Percentiles rank a stretch among this genome's conserved stretches.
These are phyloP conservation scores for Pythium utonaiense DNA, from an alignment of 352 stramenopile genomes.

Conservation along the genomic window DNA sequence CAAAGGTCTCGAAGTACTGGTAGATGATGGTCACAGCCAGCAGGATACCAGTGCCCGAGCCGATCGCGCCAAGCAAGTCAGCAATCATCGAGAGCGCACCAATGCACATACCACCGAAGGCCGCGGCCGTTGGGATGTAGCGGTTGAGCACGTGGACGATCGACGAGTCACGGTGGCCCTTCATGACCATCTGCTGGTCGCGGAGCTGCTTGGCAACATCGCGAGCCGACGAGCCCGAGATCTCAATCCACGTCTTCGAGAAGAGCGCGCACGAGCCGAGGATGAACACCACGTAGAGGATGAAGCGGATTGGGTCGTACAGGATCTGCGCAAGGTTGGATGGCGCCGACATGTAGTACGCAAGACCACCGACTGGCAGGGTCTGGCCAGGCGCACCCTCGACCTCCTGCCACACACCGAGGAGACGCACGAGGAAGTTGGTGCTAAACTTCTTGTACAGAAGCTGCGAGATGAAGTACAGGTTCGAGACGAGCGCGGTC, in stretches of 20 bases:
- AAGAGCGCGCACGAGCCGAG: conserved; percentile 98
- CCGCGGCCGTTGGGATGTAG: conserved; percentile 98
- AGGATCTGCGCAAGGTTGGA: conserved; percentile 95
- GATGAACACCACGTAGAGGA: conserved; percentile 99
- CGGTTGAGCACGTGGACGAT: conserved; percentile 98
- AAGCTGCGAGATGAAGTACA: conserved; percentile 99
- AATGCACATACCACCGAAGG: conserved; percentile 99
- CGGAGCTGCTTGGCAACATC: conserved; percentile 99
- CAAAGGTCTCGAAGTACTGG: conserved; percentile 98
- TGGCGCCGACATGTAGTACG: conserved; percentile 98
- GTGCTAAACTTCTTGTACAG: conserved; percentile 98
- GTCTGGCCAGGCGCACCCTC: conserved; percentile 91
- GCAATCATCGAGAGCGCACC: conserved; percentile 97
- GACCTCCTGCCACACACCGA: conserved; percentile 98
- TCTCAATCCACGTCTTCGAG: conserved; percentile 99
- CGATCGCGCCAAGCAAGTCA: conserved; percentile 98
- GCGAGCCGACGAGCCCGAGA: conserved; percentile 95
- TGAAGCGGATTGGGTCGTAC: conserved; percentile 97
- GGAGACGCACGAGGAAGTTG: conserved; percentile 97
- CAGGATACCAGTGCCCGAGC: conserved; percentile 98
- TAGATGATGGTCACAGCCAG: conserved; percentile 99
- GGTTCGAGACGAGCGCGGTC: conserved; percentile 97
- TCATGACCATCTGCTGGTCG: conserved; percentile 99
- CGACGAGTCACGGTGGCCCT: conserved; percentile 96
- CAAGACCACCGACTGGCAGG: conserved; percentile 95